phyloP scores from a whole-genome alignment of 164 flowering plant genomes.

The Chimonanthus praecox region DNA sequence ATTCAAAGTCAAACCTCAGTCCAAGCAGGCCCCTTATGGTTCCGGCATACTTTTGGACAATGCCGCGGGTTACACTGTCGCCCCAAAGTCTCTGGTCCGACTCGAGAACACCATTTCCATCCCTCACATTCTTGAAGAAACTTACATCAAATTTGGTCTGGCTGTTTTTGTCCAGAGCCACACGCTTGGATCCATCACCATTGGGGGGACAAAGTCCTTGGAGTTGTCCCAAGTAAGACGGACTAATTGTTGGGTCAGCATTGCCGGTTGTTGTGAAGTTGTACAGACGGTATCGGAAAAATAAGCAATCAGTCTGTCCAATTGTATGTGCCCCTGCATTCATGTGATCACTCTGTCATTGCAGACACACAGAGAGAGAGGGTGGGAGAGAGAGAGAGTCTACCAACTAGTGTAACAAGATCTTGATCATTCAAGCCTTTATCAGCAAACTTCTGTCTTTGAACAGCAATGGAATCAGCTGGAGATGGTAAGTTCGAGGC shows the following conservation, averaged over 20 bases:
- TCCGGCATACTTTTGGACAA: conserved; percentile 53
- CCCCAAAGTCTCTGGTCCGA: conserved; percentile 75
- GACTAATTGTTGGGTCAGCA: conserved; percentile 60
- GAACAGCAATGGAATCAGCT: conserved; percentile 43
- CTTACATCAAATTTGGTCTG: conserved; percentile 42
- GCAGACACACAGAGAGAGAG: not conserved
- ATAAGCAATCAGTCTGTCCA: conserved; percentile 56
- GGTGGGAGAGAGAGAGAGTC: conserved; percentile 2
- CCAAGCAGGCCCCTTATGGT: conserved; percentile 58
- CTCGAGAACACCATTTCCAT: conserved; percentile 59
- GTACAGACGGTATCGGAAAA: conserved; percentile 62
- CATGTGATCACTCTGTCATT: not conserved
- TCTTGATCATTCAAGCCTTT: conserved; percentile 67
- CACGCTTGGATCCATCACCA: conserved; percentile 49
- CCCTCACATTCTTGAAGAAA: conserved; percentile 58
- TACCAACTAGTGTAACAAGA: conserved; percentile 77
- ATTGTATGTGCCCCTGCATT: conserved; percentile 72
- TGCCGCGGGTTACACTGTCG: conserved; percentile 31
- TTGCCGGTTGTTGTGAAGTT: conserved; percentile 64
- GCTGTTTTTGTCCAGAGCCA: conserved; percentile 55
- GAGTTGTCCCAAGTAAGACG: conserved; percentile 30
- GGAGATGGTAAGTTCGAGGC: conserved; percentile 58
- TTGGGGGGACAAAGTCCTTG: conserved; percentile 40
- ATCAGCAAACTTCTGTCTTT: conserved; percentile 56
- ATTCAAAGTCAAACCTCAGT: conserved; percentile 43